Evolutionary conservation across 2,329 filamentous ascomycete species (phyloP).

Genomic region (Sporothrix mexicana): DNA sequence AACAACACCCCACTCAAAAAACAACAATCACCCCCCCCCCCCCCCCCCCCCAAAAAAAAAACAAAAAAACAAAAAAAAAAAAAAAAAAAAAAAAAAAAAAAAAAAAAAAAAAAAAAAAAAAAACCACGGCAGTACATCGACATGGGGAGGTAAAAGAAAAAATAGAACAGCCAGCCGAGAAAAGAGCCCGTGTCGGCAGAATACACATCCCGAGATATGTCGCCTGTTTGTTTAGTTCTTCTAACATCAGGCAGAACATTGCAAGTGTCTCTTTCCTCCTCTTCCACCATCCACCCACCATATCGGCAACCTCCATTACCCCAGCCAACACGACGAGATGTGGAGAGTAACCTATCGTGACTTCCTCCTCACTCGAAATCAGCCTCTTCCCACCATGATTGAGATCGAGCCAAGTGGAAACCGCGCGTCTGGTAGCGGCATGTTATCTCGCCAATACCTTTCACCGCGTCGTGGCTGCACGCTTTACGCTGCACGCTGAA

Average conservation of each 20-base stretch:
- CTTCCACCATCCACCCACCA: too few species aligned
- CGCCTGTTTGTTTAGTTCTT: not conserved
- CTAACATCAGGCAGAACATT: not conserved
- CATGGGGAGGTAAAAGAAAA: constrained; percentile 7
- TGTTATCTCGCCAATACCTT: not conserved
- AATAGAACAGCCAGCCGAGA: constrained; percentile 10
- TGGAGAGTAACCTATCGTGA: not conserved
- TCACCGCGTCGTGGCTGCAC: not conserved
- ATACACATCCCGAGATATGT: constrained; percentile 17
- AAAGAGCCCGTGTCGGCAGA: constrained; percentile 30
- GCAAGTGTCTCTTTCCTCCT: not conserved
- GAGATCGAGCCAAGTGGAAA: not conserved
- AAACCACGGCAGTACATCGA: not conserved
- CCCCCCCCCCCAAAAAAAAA: too few species aligned
- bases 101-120: too few species aligned
- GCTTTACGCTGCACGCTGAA: too few species aligned
- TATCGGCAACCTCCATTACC: not conserved
- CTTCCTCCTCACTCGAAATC: not conserved
- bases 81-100: too few species aligned
- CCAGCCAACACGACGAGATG: not conserved
- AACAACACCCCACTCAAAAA: too few species aligned
- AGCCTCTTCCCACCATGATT: constrained; percentile 21
- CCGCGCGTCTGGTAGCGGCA: constrained; percentile 5
- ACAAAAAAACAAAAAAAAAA: too few species aligned
- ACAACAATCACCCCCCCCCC: too few species aligned